A percentile compares a stretch with the other conserved stretches of the same genome.
Evolutionary conservation across 1,284 basidiomycete genomes (phyloP).

Genomic region (Rhodofomes roseus): DNA sequence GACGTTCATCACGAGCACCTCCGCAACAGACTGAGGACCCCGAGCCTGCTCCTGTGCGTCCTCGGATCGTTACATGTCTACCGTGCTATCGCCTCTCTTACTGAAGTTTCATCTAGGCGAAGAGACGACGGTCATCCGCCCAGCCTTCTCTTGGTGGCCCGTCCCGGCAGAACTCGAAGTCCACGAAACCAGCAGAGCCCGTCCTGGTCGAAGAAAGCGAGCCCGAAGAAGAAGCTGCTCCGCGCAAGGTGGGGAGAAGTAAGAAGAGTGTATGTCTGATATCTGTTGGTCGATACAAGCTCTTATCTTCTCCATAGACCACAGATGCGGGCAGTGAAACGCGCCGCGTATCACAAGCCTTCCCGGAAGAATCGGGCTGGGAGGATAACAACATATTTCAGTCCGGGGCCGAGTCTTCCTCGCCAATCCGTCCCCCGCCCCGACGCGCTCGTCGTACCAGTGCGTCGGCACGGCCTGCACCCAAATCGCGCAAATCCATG

Average conservation of each 20-base stretch:
- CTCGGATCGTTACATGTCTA: not conserved
- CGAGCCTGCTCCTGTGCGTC: slow-evolving; percentile 36
- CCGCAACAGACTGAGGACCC: slow-evolving; percentile 17
- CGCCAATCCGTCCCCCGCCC: slow-evolving; percentile 62
- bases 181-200: slow-evolving; percentile 36
- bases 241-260: slow-evolving; percentile 57
- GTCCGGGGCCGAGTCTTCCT: slow-evolving; percentile 76
- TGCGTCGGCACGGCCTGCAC: slow-evolving; percentile 16
- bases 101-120: slow-evolving; percentile 35
- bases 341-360: slow-evolving; percentile 49
- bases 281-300: not conserved
- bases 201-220: slow-evolving; percentile 72
- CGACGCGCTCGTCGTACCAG: slow-evolving; percentile 46
- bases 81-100: slow-evolving; percentile 4
- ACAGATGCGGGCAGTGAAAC: slow-evolving; percentile 45
- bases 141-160: slow-evolving; percentile 60
- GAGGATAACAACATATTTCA: slow-evolving; percentile 85
- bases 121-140: slow-evolving; percentile 64
- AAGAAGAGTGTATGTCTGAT: slow-evolving; percentile 51
- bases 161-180: slow-evolving; percentile 32
- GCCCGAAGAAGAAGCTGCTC: slow-evolving; percentile 59
- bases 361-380: slow-evolving; percentile 64
- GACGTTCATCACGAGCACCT: slow-evolving; percentile 32
- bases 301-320: slow-evolving; percentile 27
- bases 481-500: slow-evolving; percentile 56